These are phyloP conservation scores for Amborella trichopoda DNA, from an alignment of 164 flowering plant species.

Conservation along the genomic window DNA sequence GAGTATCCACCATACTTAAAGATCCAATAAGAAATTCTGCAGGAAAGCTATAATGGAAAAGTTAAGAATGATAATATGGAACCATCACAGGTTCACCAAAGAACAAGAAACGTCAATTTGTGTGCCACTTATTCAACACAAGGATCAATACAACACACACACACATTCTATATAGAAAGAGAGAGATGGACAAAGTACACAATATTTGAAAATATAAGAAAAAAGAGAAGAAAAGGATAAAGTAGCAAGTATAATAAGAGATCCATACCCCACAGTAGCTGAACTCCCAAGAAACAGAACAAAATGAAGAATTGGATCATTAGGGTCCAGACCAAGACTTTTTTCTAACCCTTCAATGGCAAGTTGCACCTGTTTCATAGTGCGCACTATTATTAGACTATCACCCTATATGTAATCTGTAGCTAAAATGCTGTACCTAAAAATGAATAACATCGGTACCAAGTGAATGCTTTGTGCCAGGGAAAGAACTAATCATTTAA, in stretches of 20 bases:
- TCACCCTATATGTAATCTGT: no score
- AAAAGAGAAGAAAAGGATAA: not conserved
- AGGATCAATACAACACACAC: not conserved
- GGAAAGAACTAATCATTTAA: no score
- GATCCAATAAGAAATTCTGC: constrained; percentile 70
- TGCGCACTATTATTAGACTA: constrained; percentile 1
- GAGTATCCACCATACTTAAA: constrained; percentile 76
- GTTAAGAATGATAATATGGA: no score
- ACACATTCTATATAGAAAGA: not conserved
- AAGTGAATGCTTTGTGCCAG: no score
- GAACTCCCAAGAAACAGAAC: constrained; percentile 53
- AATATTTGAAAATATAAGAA: no score
- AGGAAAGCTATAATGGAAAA: constrained; percentile 5
- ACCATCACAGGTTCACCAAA: no score
- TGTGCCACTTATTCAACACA: not conserved
- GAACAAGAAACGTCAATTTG: no score
- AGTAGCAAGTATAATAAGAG: not conserved
- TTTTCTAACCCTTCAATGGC: constrained; percentile 51
- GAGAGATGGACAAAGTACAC: no score
- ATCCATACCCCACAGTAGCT: constrained; percentile 60
- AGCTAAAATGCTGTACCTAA: no score
- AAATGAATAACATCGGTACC: no score
- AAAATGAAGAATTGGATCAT: constrained; percentile 67
- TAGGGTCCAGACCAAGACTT: constrained; percentile 73
- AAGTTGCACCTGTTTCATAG: constrained; percentile 37